Percentiles rank a stretch among this genome's conserved stretches.
Evolutionary conservation across 352 stramenopile genomes (phyloP).

Genomic region (Pythium sp.): DNA sequence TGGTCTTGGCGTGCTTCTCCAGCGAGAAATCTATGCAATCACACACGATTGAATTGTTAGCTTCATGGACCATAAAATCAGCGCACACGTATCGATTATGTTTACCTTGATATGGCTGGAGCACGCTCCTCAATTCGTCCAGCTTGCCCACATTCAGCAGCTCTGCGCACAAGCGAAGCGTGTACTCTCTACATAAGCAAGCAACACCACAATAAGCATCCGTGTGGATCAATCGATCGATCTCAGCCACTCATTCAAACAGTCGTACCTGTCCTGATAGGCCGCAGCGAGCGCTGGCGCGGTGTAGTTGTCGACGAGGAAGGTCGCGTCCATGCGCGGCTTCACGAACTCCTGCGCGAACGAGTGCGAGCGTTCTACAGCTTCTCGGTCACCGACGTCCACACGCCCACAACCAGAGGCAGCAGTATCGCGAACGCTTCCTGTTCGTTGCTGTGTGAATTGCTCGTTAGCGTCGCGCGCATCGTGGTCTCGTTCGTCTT

Average conservation of each 20-base stretch:
- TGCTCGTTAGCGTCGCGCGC: background rate
- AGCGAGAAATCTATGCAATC: conserved; percentile 40
- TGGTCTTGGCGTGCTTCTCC: conserved; percentile 32
- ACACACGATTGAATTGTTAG: background rate
- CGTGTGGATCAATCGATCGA: background rate
- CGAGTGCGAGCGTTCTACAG: conserved; percentile 27
- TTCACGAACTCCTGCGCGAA: conserved; percentile 74
- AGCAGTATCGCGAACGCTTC: background rate
- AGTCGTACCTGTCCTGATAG: conserved; percentile 90
- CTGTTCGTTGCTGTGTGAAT: background rate
- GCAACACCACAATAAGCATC: background rate
- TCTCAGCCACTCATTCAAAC: background rate
- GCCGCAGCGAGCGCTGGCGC: conserved; percentile 92
- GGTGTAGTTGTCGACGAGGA: conserved; percentile 97
- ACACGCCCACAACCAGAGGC: background rate
- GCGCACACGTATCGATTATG: background rate
- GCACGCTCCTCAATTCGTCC: conserved; percentile 61
- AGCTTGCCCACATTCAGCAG: conserved; percentile 73
- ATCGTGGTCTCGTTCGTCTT: background rate
- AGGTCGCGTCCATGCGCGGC: conserved; percentile 65
- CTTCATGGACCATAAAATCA: background rate
- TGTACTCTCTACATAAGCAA: conserved; percentile 55
- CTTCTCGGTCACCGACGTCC: background rate
- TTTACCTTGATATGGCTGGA: conserved; percentile 76
- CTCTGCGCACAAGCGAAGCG: conserved; percentile 67